Conservation (phyloP, 2,329 filamentous ascomycete species). For the Trichoderma oligosporum region DNA sequence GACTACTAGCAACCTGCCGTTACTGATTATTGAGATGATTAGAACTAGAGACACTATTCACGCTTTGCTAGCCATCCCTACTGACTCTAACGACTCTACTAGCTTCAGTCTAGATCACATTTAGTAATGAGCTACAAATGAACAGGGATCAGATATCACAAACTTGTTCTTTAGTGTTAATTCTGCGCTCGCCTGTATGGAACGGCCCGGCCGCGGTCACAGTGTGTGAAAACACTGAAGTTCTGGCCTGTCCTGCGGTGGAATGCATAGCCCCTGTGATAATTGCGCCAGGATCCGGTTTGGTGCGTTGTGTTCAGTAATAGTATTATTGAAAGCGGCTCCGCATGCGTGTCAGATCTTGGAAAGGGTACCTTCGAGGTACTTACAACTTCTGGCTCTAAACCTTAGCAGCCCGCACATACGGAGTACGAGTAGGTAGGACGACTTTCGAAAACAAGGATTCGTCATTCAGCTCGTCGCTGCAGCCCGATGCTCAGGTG, state of each 20-base stretch:
- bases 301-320: background rate
- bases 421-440: too few relatives aligned
- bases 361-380: slow-evolving; percentile 1
- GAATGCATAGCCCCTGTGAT: slow-evolving; percentile 7
- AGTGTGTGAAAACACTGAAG: slow-evolving; percentile 10
- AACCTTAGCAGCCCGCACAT: background rate
- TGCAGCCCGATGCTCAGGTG: background rate
- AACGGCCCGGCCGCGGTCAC: slow-evolving; percentile 7
- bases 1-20: too few relatives aligned
- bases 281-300: background rate
- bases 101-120: too few relatives aligned
- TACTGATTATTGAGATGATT: too few relatives aligned
- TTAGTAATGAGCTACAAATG: background rate
- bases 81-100: too few relatives aligned
- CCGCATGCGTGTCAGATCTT: slow-evolving; percentile 16
- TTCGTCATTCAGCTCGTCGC: background rate
- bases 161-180: background rate
- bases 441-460: background rate
- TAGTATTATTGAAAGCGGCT: too few relatives aligned
- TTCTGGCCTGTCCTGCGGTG: background rate
- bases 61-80: too few relatives aligned
- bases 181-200: slow-evolving; percentile 3
- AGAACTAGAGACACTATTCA: background rate
- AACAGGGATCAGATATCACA: background rate
- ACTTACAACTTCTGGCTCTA: background rate